phyloP scores from a whole-genome alignment of 768 basidiomycete genomes.

The Lactifluus rugatus region DNA sequence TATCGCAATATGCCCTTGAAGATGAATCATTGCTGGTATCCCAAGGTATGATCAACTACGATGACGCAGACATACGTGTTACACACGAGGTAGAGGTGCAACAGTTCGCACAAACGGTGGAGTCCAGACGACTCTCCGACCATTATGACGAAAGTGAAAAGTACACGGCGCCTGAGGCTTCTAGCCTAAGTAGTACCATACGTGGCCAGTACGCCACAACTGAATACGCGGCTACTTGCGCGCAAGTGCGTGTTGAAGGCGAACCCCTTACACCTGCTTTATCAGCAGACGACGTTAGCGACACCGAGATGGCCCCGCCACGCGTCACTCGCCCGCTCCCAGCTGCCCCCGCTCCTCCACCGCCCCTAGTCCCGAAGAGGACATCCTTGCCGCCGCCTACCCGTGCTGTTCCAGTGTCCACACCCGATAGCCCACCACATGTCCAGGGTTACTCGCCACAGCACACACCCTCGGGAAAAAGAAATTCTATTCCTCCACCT shows the following conservation, averaged over 20 bases:
- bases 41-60: background rate
- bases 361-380: slow-evolving; percentile 10
- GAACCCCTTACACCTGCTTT: slow-evolving; percentile 1
- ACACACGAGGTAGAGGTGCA: slow-evolving; percentile 8
- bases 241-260: background rate
- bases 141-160: slow-evolving; percentile 5
- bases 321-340: slow-evolving; percentile 27
- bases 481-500: slow-evolving; percentile 9
- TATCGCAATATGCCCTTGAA: slow-evolving; percentile 4
- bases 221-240: background rate
- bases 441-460: background rate
- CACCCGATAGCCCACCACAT: background rate
- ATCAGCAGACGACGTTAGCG: slow-evolving; percentile 20
- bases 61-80: slow-evolving; percentile 15
- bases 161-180: background rate
- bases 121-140: background rate
- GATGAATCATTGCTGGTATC: background rate
- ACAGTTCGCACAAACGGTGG: background rate
- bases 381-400: slow-evolving; percentile 15
- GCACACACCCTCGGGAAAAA: slow-evolving; percentile 1
- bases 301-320: slow-evolving; percentile 26
- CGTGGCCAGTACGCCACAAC: background rate
- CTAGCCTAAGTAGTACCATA: slow-evolving; percentile 2
- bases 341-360: slow-evolving; percentile 15
- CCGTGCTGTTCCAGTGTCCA: slow-evolving; percentile 4